phyloP scores from a whole-genome alignment of 768 basidiomycete genomes.

The Candolleomyces efflorescens region DNA sequence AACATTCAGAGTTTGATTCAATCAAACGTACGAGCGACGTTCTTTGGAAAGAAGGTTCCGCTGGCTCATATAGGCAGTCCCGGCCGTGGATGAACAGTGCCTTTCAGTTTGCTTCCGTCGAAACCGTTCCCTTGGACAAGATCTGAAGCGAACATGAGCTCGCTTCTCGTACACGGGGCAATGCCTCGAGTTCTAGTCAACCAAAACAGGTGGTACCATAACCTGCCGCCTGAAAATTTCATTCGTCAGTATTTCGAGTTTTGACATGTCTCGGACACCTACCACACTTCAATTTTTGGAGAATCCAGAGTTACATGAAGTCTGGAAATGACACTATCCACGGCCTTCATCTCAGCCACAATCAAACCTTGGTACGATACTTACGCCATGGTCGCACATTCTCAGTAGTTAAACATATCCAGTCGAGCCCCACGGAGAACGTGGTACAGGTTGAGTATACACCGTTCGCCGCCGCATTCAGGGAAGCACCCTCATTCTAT shows the following conservation, averaged over 20 bases:
- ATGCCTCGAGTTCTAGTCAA: not conserved
- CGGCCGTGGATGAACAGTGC: not conserved
- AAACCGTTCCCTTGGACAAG: not conserved
- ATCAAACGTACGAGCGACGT: conserved; percentile 2
- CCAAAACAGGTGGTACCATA: no score
- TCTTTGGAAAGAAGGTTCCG: conserved; percentile 2
- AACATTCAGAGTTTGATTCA: not conserved
- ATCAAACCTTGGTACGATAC: not conserved
- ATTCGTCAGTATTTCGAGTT: no score
- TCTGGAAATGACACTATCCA: not conserved
- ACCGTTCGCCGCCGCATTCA: no score
- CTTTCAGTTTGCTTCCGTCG: not conserved
- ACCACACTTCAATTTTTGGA: no score
- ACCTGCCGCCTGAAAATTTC: no score
- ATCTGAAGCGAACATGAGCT: no score
- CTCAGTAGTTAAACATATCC: not conserved
- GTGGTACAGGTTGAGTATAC: no score
- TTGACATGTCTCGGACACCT: no score
- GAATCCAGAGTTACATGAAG: no score
- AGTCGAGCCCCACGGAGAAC: not conserved
- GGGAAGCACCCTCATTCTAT: no score
- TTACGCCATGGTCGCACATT: not conserved
- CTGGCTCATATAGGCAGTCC: not conserved
- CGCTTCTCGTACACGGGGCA: no score
- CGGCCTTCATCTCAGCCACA: not conserved